phyloP scores from a whole-genome alignment of 2,329 filamentous ascomycete genomes.

The Paecilomyces variotii region DNA sequence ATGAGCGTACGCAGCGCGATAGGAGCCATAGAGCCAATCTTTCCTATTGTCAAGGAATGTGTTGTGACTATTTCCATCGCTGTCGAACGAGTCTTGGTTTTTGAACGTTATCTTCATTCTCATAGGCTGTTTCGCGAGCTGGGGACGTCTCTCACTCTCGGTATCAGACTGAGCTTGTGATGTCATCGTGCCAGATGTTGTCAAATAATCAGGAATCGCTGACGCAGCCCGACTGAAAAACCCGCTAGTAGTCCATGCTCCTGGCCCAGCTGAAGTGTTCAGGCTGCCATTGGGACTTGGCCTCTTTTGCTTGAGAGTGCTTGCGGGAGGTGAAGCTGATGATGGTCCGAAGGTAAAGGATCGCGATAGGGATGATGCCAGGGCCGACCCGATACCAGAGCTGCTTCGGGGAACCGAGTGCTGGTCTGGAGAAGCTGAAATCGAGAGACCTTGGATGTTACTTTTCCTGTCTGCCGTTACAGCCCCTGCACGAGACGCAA shows the following conservation, averaged over 20 bases:
- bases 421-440: conserved; percentile 36
- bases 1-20: conserved; percentile 51
- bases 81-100: conserved; percentile 50
- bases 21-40: conserved; percentile 42
- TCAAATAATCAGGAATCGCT: conserved; percentile 21
- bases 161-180: conserved; percentile 31
- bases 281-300: conserved; percentile 29
- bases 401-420: conserved; percentile 29
- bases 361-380: conserved; percentile 38
- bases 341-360: conserved; percentile 38
- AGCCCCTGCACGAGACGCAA: conserved; percentile 32
- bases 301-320: conserved; percentile 25
- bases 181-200: conserved; percentile 18
- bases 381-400: conserved; percentile 33
- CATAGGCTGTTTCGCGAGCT: conserved; percentile 18
- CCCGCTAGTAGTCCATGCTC: conserved; percentile 20
- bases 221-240: conserved; percentile 17
- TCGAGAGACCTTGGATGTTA: conserved; percentile 31
- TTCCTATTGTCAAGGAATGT: conserved; percentile 45
- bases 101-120: conserved; percentile 45
- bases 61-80: conserved; percentile 39
- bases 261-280: conserved; percentile 16
- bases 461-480: conserved; percentile 34
- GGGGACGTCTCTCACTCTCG: conserved; percentile 26
- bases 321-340: conserved; percentile 34